These are phyloP conservation scores for Lentinula boryana DNA, from an alignment of 768 basidiomycete species.

Conservation along the genomic window DNA sequence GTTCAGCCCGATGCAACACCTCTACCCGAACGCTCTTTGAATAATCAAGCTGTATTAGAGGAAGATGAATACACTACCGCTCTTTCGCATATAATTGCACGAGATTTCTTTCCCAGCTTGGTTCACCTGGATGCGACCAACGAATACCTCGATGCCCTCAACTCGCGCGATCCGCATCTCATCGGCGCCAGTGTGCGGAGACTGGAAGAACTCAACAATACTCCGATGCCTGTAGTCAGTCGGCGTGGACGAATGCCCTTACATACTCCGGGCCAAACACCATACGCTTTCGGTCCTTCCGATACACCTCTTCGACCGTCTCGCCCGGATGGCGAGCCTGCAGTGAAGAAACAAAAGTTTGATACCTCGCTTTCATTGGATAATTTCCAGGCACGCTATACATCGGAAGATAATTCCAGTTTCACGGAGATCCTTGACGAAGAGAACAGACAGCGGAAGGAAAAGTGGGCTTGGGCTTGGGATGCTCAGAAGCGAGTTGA, in stretches of 20 bases:
- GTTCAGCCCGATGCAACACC: not conserved
- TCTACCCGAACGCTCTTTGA: slow-evolving; percentile 51
- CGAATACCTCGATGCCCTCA: slow-evolving; percentile 75
- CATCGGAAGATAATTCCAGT: slow-evolving; percentile 96
- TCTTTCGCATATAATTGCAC: slow-evolving; percentile 86
- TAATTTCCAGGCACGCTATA: slow-evolving; percentile 84
- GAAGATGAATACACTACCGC: slow-evolving; percentile 95
- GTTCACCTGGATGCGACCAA: slow-evolving; percentile 87
- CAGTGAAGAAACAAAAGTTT: slow-evolving; percentile 52
- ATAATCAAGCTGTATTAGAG: slow-evolving; percentile 66
- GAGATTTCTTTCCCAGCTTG: slow-evolving; percentile 97
- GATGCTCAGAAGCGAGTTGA: slow-evolving; percentile 84
- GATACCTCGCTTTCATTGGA: slow-evolving; percentile 68
- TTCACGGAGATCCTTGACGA: slow-evolving; percentile 89
- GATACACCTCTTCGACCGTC: slow-evolving; percentile 63
- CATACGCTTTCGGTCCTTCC: slow-evolving; percentile 49
- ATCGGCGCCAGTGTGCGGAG: slow-evolving; percentile 72
- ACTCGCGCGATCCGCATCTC: slow-evolving; percentile 69
- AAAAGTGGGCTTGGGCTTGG: slow-evolving; percentile 91
- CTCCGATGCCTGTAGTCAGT: slow-evolving; percentile 20
- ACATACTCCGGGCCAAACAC: slow-evolving; percentile 58
- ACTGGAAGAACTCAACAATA: slow-evolving; percentile 57
- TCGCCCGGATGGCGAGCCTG: slow-evolving; percentile 30
- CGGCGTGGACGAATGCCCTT: slow-evolving; percentile 20
- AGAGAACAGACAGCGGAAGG: slow-evolving; percentile 79